These are phyloP conservation scores for Halophytophthora polymorphica DNA, from an alignment of 352 stramenopile genomes.

Conservation along the genomic window DNA sequence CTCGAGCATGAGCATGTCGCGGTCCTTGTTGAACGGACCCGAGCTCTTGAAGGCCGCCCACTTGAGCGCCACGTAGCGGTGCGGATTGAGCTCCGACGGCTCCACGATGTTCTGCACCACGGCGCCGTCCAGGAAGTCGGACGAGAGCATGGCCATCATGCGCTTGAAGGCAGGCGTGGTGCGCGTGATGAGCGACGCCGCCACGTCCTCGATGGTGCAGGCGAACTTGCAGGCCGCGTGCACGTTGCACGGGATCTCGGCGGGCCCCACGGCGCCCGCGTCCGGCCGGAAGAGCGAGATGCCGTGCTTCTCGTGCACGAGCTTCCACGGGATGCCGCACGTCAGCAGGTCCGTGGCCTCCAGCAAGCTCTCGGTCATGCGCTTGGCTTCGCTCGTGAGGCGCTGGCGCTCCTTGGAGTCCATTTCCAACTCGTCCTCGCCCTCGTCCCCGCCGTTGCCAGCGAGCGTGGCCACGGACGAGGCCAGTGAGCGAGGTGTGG, in stretches of 20 bases:
- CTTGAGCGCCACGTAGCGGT: slow-evolving; percentile 82
- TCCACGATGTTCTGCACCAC: slow-evolving; percentile 82
- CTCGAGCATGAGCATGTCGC: slow-evolving; percentile 82
- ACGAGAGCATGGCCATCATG: slow-evolving; percentile 85
- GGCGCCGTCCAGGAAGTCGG: slow-evolving; percentile 79
- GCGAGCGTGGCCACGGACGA: slow-evolving; percentile 15
- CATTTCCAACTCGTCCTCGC: slow-evolving; percentile 20
- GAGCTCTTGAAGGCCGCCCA: slow-evolving; percentile 86
- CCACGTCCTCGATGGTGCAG: slow-evolving; percentile 78
- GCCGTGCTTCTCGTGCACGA: slow-evolving; percentile 81
- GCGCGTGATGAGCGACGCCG: slow-evolving; percentile 77
- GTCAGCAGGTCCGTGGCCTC: slow-evolving; percentile 66
- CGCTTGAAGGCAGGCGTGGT: slow-evolving; percentile 78
- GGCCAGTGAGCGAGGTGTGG: slow-evolving; percentile 18
- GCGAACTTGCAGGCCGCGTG: slow-evolving; percentile 82
- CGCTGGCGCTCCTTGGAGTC: slow-evolving; percentile 59
- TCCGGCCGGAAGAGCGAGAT: slow-evolving; percentile 82
- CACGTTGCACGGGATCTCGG: slow-evolving; percentile 79
- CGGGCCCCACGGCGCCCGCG: slow-evolving; percentile 29
- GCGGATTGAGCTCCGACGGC: slow-evolving; percentile 53
- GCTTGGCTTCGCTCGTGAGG: slow-evolving; percentile 71
- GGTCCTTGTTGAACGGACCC: slow-evolving; percentile 71
- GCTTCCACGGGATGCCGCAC: slow-evolving; percentile 61
- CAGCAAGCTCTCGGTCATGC: slow-evolving; percentile 78
- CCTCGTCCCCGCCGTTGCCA: slow-evolving; percentile 11